phyloP scores from a whole-genome alignment of 208 protist species.

The Acanthamoeba lenticulata region DNA sequence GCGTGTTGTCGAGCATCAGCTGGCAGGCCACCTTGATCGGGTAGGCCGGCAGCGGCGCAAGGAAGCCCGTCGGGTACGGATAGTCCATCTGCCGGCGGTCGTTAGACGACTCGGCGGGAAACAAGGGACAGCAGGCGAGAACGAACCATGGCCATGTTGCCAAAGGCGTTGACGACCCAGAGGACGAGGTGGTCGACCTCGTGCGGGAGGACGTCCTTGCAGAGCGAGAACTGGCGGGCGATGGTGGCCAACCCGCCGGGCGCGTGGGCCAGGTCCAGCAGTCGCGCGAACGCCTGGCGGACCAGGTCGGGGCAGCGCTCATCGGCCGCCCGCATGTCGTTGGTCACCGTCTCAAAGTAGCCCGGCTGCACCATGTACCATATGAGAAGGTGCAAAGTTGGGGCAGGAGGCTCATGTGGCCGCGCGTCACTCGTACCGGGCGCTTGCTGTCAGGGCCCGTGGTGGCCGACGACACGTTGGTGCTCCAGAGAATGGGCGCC shows the following conservation, averaged over 20 bases:
- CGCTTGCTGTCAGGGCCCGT: slow-evolving; percentile 18
- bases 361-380: not conserved
- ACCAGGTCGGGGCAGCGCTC: not conserved
- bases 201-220: not conserved
- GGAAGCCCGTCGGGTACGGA: slow-evolving; percentile 74
- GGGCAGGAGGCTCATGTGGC: not conserved
- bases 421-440: not conserved
- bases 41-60: slow-evolving; percentile 75
- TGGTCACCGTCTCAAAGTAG: slow-evolving; percentile 76
- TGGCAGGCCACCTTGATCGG: slow-evolving; percentile 79
- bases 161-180: slow-evolving; percentile 66
- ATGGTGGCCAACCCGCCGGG: not conserved
- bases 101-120: not conserved
- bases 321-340: slow-evolving; percentile 67
- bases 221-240: slow-evolving; percentile 38
- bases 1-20: not conserved
- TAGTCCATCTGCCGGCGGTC: slow-evolving; percentile 57
- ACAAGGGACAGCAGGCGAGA: not conserved
- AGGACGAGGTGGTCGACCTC: slow-evolving; percentile 58
- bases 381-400: not conserved
- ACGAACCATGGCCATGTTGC: slow-evolving; percentile 66
- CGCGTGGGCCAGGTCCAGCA: not conserved
- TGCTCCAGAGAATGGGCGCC: slow-evolving; percentile 81
- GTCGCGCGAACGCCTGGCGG: not conserved
- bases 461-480: slow-evolving; percentile 67